Conservation (phyloP, 176 grass and related monocot genomes). For the Bonia amplexicaulis region DNA sequence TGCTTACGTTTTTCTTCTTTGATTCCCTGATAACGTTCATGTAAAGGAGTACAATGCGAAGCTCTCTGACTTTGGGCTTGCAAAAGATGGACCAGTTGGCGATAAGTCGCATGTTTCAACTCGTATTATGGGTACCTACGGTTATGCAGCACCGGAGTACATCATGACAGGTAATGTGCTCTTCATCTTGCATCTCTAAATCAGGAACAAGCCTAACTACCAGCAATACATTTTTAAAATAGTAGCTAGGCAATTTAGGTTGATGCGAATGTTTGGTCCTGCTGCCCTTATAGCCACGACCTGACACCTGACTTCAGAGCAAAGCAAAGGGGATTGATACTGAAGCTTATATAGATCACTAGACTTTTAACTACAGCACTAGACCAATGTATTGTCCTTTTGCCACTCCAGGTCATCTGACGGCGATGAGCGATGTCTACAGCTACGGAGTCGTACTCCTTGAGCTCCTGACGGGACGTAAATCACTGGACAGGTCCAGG, state of each 20-base stretch:
- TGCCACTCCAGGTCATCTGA: slow-evolving; percentile 58
- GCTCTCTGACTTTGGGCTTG: slow-evolving; percentile 86
- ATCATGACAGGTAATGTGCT: slow-evolving; percentile 62
- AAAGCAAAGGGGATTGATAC: neutral
- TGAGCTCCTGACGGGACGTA: slow-evolving; percentile 64
- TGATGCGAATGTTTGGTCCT: neutral
- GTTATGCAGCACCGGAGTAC: slow-evolving; percentile 89
- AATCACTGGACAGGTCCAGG: slow-evolving; percentile 65
- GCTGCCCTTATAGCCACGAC: neutral
- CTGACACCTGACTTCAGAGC: neutral
- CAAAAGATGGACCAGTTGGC: slow-evolving; percentile 77
- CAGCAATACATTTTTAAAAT: neutral
- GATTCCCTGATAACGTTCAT: neutral
- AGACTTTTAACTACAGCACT: neutral
- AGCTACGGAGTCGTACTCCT: slow-evolving; percentile 84
- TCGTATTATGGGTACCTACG: slow-evolving; percentile 84
- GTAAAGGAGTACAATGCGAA: slow-evolving; percentile 72
- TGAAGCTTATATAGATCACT: neutral
- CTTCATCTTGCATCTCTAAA: neutral
- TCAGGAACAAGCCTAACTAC: neutral
- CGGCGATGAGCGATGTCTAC: slow-evolving; percentile 86
- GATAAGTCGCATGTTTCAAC: slow-evolving; percentile 87
- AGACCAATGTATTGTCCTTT: neutral
- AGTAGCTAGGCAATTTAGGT: neutral
- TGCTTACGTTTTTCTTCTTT: neutral